These are phyloP conservation scores for Penicillium olsonii DNA, from an alignment of 2,329 filamentous ascomycete species.

Conservation along the genomic window DNA sequence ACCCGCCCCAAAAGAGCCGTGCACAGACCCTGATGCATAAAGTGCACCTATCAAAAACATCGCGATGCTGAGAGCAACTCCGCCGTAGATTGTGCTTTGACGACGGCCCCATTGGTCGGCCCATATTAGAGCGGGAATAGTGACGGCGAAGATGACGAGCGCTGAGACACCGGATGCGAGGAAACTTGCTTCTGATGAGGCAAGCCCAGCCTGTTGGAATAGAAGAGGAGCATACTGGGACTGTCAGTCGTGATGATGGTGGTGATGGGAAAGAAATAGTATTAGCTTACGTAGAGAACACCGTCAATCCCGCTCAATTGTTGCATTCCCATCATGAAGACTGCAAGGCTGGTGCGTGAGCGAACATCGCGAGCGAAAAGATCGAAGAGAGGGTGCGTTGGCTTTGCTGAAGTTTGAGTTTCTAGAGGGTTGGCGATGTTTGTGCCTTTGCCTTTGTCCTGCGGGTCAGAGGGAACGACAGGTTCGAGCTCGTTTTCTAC, in stretches of 20 bases:
- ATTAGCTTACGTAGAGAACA: slow-evolving; percentile 60
- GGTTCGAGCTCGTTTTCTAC: slow-evolving; percentile 40
- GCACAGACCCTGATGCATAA: slow-evolving; percentile 34
- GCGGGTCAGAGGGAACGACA: not conserved
- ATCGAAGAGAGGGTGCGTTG: slow-evolving; percentile 17
- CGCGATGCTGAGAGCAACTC: slow-evolving; percentile 47
- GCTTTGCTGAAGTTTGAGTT: not conserved
- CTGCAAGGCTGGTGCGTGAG: slow-evolving; percentile 51
- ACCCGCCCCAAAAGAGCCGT: slow-evolving; percentile 27
- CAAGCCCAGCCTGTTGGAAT: slow-evolving; percentile 61
- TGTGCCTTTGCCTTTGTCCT: no score
- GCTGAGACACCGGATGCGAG: slow-evolving; percentile 63
- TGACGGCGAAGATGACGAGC: slow-evolving; percentile 58
- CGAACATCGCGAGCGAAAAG: slow-evolving; percentile 46
- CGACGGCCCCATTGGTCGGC: slow-evolving; percentile 60
- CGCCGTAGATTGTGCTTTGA: slow-evolving; percentile 56
- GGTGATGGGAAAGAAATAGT: no score
- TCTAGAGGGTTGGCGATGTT: not conserved
- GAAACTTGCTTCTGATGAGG: slow-evolving; percentile 56
- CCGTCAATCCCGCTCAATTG: slow-evolving; percentile 65
- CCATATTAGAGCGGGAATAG: slow-evolving; percentile 57
- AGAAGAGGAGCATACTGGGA: slow-evolving; percentile 61
- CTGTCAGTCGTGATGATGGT: not conserved
- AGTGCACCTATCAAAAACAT: slow-evolving; percentile 38
- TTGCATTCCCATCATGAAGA: slow-evolving; percentile 61